Percentiles rank a stretch among this genome's conserved stretches.
phyloP scores from a whole-genome alignment of 805 yeast genomes.

The Ascoidea tarda region DNA sequence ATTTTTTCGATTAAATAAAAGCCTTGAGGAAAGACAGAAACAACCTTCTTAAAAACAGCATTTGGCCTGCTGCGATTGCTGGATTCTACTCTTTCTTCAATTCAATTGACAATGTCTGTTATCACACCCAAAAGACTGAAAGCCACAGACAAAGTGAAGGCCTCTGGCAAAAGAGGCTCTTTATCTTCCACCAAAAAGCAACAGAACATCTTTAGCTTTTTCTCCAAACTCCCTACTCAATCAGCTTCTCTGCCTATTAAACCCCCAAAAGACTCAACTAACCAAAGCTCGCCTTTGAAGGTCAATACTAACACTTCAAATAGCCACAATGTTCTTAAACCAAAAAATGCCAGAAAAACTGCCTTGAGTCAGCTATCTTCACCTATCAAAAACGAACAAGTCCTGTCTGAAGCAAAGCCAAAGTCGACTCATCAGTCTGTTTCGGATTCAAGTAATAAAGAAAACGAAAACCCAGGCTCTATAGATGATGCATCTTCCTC shows the following conservation, averaged over 20 bases:
- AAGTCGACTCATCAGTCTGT: not conserved
- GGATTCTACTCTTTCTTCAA: too few species aligned
- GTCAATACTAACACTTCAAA: not conserved
- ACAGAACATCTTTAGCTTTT: constrained; percentile 20
- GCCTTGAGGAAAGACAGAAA: too few species aligned
- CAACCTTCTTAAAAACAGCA: too few species aligned
- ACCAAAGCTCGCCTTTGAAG: not conserved
- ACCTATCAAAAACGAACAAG: constrained; percentile 4
- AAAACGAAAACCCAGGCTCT: not conserved
- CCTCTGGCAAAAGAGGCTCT: not conserved
- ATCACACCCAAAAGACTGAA: not conserved
- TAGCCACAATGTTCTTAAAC: constrained; percentile 1
- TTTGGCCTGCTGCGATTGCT: too few species aligned
- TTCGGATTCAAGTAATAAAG: too few species aligned
- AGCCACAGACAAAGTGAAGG: not conserved
- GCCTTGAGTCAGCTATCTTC: constrained; percentile 2
- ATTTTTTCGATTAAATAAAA: too few species aligned
- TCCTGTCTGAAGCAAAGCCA: not conserved
- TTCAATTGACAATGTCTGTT: not conserved
- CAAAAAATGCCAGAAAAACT: constrained; percentile 5
- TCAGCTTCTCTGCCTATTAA: not conserved
- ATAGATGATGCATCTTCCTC: not conserved
- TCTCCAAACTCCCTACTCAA: constrained; percentile 15
- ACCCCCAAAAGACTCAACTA: constrained; percentile 1
- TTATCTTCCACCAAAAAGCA: constrained; percentile 21